Base-by-base conservation (phyloP, 345 rosid species). In the Bretschneidera sinensis region DNA sequence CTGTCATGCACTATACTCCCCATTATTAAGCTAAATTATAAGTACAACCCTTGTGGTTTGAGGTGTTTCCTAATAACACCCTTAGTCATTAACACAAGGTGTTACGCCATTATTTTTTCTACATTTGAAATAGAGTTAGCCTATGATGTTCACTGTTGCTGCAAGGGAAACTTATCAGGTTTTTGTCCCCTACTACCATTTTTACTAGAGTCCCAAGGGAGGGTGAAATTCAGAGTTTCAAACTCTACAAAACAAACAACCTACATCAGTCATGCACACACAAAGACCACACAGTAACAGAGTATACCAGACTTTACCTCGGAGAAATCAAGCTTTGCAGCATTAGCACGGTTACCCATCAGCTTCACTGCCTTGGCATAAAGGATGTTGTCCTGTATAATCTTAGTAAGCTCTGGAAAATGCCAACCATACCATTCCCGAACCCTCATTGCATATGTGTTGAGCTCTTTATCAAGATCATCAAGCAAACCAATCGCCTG, bases 371-470 rank as follows among this genome's bases (percentile, higher is more conserved):
- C 47, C 78, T 88, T 90, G 20, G 96, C 97, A 65, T 94, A 90
- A 0, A 59, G 75, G 48, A 94, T 90, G 75, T 88, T 90, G 66
- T 94, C 97, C 25, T 73, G 79, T 18, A 94, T 66, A 63, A 94
- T 88, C 85, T 83, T 90, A 3, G 92, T 90, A 58, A 94, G 97
- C 84, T 94, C 99, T 0, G 97, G 99, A 70, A 94, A 90, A 82
- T 94, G 99, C 97, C 95, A 94, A 31, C 96, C 97, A 17, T 90
- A 90, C 97, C 96, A 86, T 56, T 94, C 96, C 11, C 87, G 79
- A 35, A 86, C 90, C 64, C 96, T 88, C 97, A 88, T 94, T 0
- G 96, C 96, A 57, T 90, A 90, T 0, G 89, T 86, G 70, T 90
- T 90, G 6, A 90, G 95, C 78, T 90, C 97, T 71, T 90, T 94